phyloP scores from a whole-genome alignment of 208 protist species.

The Acanthamoeba royreba region DNA sequence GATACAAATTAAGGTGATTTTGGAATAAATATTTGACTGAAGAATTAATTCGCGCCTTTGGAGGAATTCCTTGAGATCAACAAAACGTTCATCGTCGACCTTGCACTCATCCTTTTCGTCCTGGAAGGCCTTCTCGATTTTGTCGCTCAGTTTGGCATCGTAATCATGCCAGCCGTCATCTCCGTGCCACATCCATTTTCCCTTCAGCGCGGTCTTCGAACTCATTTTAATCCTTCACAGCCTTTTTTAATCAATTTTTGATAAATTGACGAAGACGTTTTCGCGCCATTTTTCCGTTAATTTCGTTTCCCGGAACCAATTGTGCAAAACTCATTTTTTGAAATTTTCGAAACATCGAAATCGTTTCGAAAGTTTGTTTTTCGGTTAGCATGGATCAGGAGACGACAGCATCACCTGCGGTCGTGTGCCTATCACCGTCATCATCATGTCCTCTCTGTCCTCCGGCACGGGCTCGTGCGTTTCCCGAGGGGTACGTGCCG shows the following conservation, averaged over 20 bases:
- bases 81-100: slow-evolving; percentile 39
- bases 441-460: not conserved
- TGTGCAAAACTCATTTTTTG: too few species aligned
- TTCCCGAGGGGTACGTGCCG: too few species aligned
- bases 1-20: not conserved
- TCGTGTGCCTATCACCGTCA: too few species aligned
- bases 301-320: too few species aligned
- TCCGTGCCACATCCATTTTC: slow-evolving; percentile 19
- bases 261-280: too few species aligned
- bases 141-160: not conserved
- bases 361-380: too few species aligned
- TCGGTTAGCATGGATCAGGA: too few species aligned
- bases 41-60: not conserved
- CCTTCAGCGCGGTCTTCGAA: not conserved
- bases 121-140: not conserved
- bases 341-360: too few species aligned
- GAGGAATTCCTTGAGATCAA: slow-evolving; percentile 20
- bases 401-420: too few species aligned
- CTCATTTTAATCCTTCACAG: too few species aligned
- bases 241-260: too few species aligned
- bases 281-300: too few species aligned
- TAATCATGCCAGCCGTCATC: slow-evolving; percentile 32
- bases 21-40: not conserved
- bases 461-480: not conserved
- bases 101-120: not conserved